Conservation (phyloP, 257 asterid genomes). For the Capsicum rhomboideum region DNA sequence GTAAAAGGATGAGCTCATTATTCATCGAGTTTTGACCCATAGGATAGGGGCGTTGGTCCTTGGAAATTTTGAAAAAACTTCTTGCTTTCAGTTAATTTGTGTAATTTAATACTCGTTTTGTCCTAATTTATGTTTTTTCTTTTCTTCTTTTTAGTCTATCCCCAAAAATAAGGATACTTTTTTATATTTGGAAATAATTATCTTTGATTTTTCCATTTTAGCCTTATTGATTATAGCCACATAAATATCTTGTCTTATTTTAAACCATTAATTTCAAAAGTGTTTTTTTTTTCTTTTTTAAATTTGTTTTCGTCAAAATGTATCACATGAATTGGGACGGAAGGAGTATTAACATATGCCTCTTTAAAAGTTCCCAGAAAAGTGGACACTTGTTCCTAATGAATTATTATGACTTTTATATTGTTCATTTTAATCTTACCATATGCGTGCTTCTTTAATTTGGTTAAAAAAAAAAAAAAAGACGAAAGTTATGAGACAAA, state of each 20-base stretch:
- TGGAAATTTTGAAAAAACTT: not conserved
- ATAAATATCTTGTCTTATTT: not conserved
- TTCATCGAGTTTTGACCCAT: not conserved
- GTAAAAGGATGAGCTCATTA: not conserved
- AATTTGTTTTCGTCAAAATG: not conserved
- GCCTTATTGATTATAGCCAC: not conserved
- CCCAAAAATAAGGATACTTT: not conserved
- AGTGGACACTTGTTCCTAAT: not conserved
- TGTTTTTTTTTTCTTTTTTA: not conserved
- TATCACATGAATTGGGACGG: not conserved
- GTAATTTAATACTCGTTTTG: not conserved
- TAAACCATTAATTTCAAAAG: not conserved
- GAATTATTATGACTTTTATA: not conserved
- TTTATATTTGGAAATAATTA: not conserved
- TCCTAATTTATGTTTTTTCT: not conserved
- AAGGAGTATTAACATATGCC: not conserved
- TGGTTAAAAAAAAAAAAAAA: not conserved
- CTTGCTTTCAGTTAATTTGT: not conserved
- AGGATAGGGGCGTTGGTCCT: not conserved
- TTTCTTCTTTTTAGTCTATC: not conserved
- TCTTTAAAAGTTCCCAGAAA: not conserved
- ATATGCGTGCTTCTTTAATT: not conserved
- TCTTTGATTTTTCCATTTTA: not conserved
- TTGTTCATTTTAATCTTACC: too few relatives aligned
- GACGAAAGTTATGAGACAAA: not conserved